phyloP scores from a whole-genome alignment of 257 asterid genomes.

The Anisodus acutangulus region DNA sequence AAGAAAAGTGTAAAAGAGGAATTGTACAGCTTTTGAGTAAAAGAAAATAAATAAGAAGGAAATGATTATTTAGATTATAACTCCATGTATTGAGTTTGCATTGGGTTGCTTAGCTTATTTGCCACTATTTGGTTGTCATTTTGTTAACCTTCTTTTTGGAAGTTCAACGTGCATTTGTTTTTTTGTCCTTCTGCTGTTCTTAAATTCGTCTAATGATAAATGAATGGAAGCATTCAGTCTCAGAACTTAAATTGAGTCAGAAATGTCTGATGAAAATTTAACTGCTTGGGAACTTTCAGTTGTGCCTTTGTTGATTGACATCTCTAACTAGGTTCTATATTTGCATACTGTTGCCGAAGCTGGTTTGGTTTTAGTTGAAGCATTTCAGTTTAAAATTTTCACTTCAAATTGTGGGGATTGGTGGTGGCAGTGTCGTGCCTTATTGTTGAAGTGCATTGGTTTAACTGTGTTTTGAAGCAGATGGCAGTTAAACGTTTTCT shows the following conservation, averaged over 20 bases:
- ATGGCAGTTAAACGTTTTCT: not conserved
- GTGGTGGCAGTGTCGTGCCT: not conserved
- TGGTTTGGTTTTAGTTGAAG: not conserved
- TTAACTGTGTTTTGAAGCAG: not conserved
- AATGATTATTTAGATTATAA: not conserved
- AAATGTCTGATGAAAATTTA: not conserved
- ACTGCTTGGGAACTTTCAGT: not conserved
- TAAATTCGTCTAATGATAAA: not conserved
- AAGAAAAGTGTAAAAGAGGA: not conserved
- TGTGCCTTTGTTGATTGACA: not conserved
- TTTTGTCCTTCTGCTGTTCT: not conserved
- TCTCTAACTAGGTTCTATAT: not conserved
- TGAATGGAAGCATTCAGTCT: not conserved
- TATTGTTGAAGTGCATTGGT: not conserved
- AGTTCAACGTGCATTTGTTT: not conserved
- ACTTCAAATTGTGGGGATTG: not conserved
- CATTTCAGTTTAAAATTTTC: not conserved
- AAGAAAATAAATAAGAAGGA: not conserved
- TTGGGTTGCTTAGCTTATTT: not conserved
- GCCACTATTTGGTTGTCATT: not conserved
- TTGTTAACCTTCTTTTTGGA: constrained; percentile 1
- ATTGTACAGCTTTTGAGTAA: no score
- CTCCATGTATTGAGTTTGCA: not conserved
- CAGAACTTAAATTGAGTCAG: not conserved
- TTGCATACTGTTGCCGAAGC: not conserved